Conservation (phyloP, 2,329 filamentous ascomycete genomes). For the Colletotrichum tamarilloi region DNA sequence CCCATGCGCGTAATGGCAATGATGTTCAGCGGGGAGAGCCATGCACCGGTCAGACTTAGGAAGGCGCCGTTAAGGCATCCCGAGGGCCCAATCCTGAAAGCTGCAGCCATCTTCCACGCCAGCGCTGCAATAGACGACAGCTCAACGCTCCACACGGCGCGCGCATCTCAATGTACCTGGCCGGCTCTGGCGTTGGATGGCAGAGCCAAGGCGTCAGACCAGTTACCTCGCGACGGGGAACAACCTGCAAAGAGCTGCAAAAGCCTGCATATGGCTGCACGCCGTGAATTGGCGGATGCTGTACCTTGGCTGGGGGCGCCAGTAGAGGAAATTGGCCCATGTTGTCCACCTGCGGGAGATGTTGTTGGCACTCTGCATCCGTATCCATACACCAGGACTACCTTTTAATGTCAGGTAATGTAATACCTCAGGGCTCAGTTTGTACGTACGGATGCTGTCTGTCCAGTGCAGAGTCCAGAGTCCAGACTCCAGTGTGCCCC, state of each 20-base stretch:
- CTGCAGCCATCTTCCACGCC: constrained; percentile 25
- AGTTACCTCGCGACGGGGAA: constrained; percentile 1
- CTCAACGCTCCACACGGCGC: constrained; percentile 23
- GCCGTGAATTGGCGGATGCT: neutral
- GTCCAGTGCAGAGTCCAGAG: neutral
- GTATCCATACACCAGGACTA: neutral
- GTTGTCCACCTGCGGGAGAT: neutral
- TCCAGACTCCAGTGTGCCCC: neutral
- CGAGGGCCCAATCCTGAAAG: constrained; percentile 2
- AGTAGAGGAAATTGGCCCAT: neutral
- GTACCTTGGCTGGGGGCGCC: neutral
- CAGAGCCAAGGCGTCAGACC: neutral
- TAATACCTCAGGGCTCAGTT: no score
- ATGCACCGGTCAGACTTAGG: constrained; percentile 9
- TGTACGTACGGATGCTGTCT: neutral
- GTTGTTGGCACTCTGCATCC: neutral
- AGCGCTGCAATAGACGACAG: constrained; percentile 13
- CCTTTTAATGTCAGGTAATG: no score
- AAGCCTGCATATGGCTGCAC: neutral
- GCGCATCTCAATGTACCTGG: constrained; percentile 16
- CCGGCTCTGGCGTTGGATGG: neutral
- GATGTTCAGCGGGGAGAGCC: constrained; percentile 1
- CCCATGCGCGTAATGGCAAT: constrained; percentile 18
- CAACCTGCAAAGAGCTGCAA: neutral
- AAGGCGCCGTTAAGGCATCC: constrained; percentile 6